phyloP scores from a whole-genome alignment of 441 rosid species.

The Rhodomyrtus psidioides region DNA sequence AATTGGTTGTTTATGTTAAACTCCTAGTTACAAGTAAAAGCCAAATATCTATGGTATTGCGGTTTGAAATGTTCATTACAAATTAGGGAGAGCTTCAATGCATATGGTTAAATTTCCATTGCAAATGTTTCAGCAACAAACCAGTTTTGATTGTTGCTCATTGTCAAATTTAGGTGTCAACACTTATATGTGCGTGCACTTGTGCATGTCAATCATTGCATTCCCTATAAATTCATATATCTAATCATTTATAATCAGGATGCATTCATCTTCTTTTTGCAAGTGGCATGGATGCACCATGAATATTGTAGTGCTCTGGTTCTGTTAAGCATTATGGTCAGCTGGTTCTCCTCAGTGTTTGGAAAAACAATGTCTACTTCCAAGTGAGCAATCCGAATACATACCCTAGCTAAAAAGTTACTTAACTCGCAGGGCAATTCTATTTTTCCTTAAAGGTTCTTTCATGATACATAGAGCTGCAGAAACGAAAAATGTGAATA shows the following conservation, averaged over 20 bases:
- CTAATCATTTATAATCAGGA: background rate
- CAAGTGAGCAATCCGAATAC: background rate
- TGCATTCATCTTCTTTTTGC: background rate
- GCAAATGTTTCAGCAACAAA: background rate
- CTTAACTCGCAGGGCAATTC: background rate
- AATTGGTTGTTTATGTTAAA: background rate
- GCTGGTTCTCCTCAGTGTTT: background rate
- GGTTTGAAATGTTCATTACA: background rate
- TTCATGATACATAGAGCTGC: background rate
- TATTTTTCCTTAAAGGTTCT: background rate
- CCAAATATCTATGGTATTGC: background rate
- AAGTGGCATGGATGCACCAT: background rate
- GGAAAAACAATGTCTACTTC: background rate
- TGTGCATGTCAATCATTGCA: background rate
- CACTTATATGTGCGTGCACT: background rate
- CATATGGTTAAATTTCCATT: background rate
- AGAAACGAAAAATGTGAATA: background rate
- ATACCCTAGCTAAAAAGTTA: background rate
- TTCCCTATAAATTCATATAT: background rate
- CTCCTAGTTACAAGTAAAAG: background rate
- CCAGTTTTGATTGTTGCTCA: background rate
- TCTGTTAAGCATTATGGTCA: background rate
- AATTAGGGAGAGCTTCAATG: background rate
- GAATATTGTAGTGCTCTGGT: background rate
- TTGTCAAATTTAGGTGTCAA: too few relatives aligned